Conservation (phyloP, 352 stramenopile species). For the Plasmopara muralis region DNA sequence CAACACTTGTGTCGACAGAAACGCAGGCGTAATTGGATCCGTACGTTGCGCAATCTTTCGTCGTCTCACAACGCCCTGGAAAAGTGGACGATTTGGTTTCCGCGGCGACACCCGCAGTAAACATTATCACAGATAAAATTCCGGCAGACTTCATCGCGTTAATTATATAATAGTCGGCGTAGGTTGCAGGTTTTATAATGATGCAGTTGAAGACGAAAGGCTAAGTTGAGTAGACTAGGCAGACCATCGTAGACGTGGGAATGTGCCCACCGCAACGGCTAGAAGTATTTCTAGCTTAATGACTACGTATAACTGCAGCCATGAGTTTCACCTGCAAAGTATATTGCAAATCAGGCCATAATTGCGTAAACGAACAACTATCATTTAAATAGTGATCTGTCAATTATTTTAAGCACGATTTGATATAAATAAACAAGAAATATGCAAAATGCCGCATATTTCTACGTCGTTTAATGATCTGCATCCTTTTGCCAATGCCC, state of each 20-base stretch:
- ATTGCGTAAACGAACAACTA: no score
- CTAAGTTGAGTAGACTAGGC: not conserved
- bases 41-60: slow-evolving; percentile 47
- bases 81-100: slow-evolving; percentile 35
- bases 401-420: no score
- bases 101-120: slow-evolving; percentile 11
- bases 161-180: not conserved
- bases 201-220: slow-evolving; percentile 7
- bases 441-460: no score
- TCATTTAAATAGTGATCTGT: no score
- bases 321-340: no score
- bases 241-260: slow-evolving; percentile 14
- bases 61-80: slow-evolving; percentile 45
- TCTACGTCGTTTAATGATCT: no score
- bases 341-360: no score
- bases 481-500: no score
- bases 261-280: slow-evolving; percentile 15
- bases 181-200: slow-evolving; percentile 19
- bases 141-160: slow-evolving; percentile 11
- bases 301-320: not conserved
- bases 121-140: slow-evolving; percentile 15
- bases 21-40: slow-evolving; percentile 60
- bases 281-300: slow-evolving; percentile 1
- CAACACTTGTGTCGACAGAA: slow-evolving; percentile 52
- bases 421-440: no score